Conservation (phyloP, 306 rosid species). For the Cicer yamashitae region DNA sequence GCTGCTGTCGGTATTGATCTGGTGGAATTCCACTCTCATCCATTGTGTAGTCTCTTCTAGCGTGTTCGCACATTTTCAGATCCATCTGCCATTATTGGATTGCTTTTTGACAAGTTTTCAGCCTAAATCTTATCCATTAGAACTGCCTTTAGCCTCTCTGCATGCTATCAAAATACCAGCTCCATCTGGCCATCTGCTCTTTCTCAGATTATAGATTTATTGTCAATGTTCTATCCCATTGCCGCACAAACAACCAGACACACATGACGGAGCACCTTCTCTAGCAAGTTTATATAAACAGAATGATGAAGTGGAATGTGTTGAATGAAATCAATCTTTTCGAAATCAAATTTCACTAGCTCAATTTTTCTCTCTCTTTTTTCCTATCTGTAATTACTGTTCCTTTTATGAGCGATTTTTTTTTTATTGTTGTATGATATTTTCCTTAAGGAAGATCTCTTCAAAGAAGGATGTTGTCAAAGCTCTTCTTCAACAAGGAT, state of each 20-base stretch:
- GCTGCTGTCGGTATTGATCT: neutral
- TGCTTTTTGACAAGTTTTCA: neutral
- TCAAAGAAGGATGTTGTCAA: conserved; percentile 71
- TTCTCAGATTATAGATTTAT: neutral
- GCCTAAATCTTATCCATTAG: neutral
- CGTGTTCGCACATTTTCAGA: neutral
- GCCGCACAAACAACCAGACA: neutral
- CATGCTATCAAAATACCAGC: neutral
- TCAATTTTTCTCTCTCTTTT: neutral
- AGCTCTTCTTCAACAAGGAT: conserved; percentile 73
- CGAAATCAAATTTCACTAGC: neutral
- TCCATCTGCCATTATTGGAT: neutral
- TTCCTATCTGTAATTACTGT: neutral
- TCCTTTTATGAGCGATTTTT: conserved; percentile 30
- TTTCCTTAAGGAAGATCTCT: conserved; percentile 61
- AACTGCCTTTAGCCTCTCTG: neutral
- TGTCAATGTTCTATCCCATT: neutral
- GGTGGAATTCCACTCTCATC: neutral
- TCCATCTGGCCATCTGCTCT: neutral
- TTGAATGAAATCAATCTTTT: neutral
- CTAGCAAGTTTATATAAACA: conserved; percentile 7
- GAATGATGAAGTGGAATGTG: neutral
- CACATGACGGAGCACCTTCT: neutral
- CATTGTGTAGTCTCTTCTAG: neutral
- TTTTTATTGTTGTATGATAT: conserved; percentile 22